Percentiles rank a stretch among this genome's conserved stretches.
These are phyloP conservation scores for Dendrobium nobile DNA, from an alignment of 106 monocot genomes.

Conservation along the genomic window DNA sequence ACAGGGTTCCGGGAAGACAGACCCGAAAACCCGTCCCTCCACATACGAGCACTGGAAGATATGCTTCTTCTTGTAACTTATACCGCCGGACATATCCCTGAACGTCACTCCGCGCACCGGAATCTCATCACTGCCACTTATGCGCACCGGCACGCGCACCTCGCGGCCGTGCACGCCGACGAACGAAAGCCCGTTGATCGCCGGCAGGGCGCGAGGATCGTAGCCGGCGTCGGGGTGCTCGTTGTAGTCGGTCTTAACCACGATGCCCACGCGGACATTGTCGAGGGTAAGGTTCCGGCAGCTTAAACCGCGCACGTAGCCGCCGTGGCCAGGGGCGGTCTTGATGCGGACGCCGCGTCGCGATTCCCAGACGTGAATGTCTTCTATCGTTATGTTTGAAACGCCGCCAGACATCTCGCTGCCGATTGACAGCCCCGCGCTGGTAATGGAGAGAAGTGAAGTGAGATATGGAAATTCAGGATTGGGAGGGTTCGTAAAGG, in stretches of 20 bases:
- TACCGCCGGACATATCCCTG: conserved; percentile 48
- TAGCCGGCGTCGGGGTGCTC: conserved; percentile 62
- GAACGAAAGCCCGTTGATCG: conserved; percentile 35
- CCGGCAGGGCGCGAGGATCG: conserved; percentile 40
- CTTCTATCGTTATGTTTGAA: conserved; percentile 58
- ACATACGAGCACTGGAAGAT: conserved; percentile 73
- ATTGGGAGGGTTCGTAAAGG: not conserved
- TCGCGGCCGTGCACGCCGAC: conserved; percentile 37
- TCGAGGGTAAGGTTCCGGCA: conserved; percentile 69
- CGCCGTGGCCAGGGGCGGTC: conserved; percentile 73
- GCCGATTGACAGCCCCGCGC: conserved; percentile 87
- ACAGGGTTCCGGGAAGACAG: conserved; percentile 67
- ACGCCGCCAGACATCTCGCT: conserved; percentile 98
- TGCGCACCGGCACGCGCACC: conserved; percentile 60
- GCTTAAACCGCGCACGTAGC: conserved; percentile 48
- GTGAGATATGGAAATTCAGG: not conserved
- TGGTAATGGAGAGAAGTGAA: conserved; percentile 10
- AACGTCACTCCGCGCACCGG: conserved; percentile 54
- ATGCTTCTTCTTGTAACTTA: conserved; percentile 69
- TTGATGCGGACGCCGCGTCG: conserved; percentile 63
- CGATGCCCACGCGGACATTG: conserved; percentile 64
- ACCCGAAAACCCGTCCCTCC: conserved; percentile 53
- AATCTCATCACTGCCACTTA: conserved; percentile 60
- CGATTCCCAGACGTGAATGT: conserved; percentile 55
- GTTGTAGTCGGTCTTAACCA: conserved; percentile 79